These are phyloP conservation scores for Diaporthe destruens DNA, from an alignment of 2,329 filamentous ascomycete genomes.

Conservation along the genomic window DNA sequence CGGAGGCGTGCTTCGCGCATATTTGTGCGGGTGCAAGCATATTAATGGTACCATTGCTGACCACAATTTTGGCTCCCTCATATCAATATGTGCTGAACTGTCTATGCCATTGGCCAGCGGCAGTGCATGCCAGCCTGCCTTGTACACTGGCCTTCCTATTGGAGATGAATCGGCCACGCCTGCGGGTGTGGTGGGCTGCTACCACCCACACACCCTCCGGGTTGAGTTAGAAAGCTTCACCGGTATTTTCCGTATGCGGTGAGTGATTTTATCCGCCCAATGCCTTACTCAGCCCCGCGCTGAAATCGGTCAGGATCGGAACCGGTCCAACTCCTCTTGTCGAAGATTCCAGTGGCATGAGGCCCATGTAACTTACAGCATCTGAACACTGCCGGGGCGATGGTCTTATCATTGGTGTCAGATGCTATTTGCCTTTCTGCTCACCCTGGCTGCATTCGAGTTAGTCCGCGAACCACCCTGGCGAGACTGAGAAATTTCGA, in stretches of 20 bases:
- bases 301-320: not conserved
- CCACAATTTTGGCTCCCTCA: not conserved
- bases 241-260: not conserved
- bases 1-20: not conserved
- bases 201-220: constrained; percentile 3
- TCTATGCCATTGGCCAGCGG: not conserved
- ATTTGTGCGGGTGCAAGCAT: no score
- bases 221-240: not conserved
- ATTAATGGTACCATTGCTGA: not conserved
- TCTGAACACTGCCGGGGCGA: no score
- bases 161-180: not conserved
- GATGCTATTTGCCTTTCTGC: no score
- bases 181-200: not conserved
- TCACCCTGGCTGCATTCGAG: no score
- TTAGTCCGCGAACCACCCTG: no score
- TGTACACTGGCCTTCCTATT: not conserved
- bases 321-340: no score
- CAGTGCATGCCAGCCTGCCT: not conserved
- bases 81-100: not conserved
- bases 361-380: no score
- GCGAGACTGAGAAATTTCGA: no score
- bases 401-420: no score
- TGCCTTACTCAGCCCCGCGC: not conserved
- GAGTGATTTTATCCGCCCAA: not conserved
- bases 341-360: not conserved